These are phyloP conservation scores for Erodium texanum DNA, from an alignment of 441 rosid genomes.

Conservation along the genomic window DNA sequence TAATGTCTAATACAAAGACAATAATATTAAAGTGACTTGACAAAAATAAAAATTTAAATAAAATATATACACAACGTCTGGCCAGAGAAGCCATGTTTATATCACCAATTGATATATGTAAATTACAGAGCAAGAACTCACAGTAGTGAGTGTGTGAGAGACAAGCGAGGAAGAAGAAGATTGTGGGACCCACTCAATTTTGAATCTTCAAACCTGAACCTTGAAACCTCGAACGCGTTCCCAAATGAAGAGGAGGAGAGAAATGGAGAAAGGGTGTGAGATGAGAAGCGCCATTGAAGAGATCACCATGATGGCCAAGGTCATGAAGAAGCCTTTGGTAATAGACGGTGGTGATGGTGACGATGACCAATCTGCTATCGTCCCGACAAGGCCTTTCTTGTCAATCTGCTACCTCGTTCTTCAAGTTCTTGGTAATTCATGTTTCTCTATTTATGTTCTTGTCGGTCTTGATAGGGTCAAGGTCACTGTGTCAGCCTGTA, in stretches of 20 bases:
- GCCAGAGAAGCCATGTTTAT: slow-evolving; percentile 8
- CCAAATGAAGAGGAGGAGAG: slow-evolving; percentile 66
- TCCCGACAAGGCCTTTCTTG: slow-evolving; percentile 58
- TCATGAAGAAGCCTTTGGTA: slow-evolving; percentile 21
- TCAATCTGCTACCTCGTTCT: slow-evolving; percentile 55
- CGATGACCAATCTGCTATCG: slow-evolving; percentile 23
- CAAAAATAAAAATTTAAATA: not conserved
- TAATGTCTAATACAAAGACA: not conserved
- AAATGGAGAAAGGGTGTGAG: slow-evolving; percentile 61
- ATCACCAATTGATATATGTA: too few species aligned
- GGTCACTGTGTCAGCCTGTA: too few species aligned
- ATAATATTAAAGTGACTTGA: not conserved
- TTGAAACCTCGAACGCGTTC: too few species aligned
- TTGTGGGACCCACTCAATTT: not conserved
- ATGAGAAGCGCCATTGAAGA: slow-evolving; percentile 71
- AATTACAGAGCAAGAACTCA: too few species aligned
- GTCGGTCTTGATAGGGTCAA: not conserved
- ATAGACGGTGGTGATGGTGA: not conserved
- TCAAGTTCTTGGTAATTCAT: slow-evolving; percentile 70
- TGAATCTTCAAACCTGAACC: too few species aligned
- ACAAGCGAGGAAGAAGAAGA: not conserved
- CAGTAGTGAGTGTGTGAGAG: not conserved
- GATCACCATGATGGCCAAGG: slow-evolving; percentile 40
- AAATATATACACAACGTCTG: slow-evolving; percentile 7
- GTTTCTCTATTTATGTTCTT: not conserved